Conservation (phyloP, 495 filamentous ascomycete species). For the Penicillium coprophilum region DNA sequence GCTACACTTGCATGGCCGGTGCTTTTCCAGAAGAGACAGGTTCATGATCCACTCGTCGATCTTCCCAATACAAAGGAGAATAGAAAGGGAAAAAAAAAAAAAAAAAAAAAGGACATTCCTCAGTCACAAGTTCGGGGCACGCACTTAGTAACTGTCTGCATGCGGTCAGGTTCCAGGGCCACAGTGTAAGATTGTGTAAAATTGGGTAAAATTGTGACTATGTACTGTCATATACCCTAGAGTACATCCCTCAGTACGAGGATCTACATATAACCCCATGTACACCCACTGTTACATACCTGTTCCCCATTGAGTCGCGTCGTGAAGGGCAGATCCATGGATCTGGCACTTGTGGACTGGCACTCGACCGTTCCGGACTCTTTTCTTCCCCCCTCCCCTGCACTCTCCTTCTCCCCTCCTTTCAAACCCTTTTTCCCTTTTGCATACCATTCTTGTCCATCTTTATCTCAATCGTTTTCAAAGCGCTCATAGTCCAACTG, state of each 20-base stretch:
- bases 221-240: constrained; percentile 17
- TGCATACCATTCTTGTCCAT: constrained; percentile 18
- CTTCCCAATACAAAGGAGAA: neutral
- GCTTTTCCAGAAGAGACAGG: constrained; percentile 19
- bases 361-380: constrained; percentile 32
- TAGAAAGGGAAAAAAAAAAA: neutral
- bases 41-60: constrained; percentile 14
- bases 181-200: constrained; percentile 19
- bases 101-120: constrained; percentile 22
- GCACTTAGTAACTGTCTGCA: constrained; percentile 33
- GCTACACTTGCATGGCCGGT: constrained; percentile 15
- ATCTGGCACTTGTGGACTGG: constrained; percentile 30
- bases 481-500: constrained; percentile 11
- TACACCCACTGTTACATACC: constrained; percentile 16
- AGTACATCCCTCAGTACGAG: constrained; percentile 16
- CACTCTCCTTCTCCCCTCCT: constrained; percentile 16
- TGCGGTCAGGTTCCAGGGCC: constrained; percentile 25
- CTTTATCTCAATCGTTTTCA: constrained; percentile 18
- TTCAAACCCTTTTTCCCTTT: constrained; percentile 11
- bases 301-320: constrained; percentile 28
- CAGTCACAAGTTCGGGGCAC: constrained; percentile 20
- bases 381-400: constrained; percentile 28
- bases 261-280: constrained; percentile 1
- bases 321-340: constrained; percentile 34
- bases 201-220: constrained; percentile 8